Evolutionary conservation across 441 rosid species (phyloP).

Genomic region (Viola pubescens): DNA sequence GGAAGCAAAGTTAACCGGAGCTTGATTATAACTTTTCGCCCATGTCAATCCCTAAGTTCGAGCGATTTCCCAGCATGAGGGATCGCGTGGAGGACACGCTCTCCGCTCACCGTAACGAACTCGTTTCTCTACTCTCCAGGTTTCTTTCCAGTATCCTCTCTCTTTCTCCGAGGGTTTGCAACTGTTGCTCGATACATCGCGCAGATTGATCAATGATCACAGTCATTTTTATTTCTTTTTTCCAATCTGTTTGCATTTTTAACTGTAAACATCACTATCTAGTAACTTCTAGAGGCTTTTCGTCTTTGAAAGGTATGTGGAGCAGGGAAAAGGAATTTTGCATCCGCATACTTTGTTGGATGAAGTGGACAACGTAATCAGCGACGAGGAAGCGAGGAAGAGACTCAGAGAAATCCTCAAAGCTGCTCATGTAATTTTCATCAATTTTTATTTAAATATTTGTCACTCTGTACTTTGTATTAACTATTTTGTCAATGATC

Average conservation of each 20-base stretch:
- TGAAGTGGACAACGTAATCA: conserved; percentile 53
- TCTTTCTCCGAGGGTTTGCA: neutral
- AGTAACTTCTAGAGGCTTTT: neutral
- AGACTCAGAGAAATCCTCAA: conserved; percentile 42
- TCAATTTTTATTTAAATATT: neutral
- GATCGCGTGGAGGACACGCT: conserved; percentile 88
- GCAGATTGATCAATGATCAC: too few species aligned
- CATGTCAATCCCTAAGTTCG: conserved; percentile 38
- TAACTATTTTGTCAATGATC: neutral
- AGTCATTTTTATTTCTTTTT: too few species aligned
- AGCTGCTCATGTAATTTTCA: conserved; percentile 57
- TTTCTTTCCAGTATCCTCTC: conserved; percentile 15
- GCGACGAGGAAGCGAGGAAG: conserved; percentile 43
- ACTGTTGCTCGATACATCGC: too few species aligned
- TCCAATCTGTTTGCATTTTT: too few species aligned
- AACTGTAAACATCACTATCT: too few species aligned
- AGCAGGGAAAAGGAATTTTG: conserved; percentile 84
- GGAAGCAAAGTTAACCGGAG: neutral
- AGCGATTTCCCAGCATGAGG: conserved; percentile 60
- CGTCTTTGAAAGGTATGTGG: conserved; percentile 66
- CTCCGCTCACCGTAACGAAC: conserved; percentile 75
- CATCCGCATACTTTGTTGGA: conserved; percentile 85
- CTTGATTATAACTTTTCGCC: conserved; percentile 15
- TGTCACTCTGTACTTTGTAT: neutral
- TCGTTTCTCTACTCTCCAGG: conserved; percentile 93